Evolutionary conservation across 2,329 filamentous ascomycete species (phyloP), one percentile per base, ranked within the genome.

Genomic region (Fusarium pininemorale): DNA sequence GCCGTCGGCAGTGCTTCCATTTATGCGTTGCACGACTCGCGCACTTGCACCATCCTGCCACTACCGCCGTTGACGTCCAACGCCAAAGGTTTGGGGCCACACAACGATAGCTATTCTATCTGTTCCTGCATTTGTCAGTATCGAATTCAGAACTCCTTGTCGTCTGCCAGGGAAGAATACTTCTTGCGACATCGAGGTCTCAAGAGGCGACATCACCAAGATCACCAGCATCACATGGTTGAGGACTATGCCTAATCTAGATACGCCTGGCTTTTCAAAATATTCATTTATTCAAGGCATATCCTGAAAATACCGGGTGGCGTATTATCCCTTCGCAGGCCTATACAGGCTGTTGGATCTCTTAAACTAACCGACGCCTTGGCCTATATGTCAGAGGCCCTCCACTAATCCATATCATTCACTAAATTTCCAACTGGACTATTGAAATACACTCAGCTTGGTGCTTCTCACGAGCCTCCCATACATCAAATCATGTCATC

Each of bases 1-100:
- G 45, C 65, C 55, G 65, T 60, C 47, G 66, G 51, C 53, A 58
- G 53, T 56, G 42, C 42, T 67, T 62, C 58, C 61, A 55, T 61
- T 70, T 41, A 63, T 59, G 66, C 41, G 57, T 53, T 56, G 56
- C 58, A 75, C 65, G 69, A 75, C 65, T 75, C 72, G 62, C 59
- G 69, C 44, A 53, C 63, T 68, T 61, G 51, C 61, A 70, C 66
- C 58, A 61, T 62, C 45, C 26, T 62, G 53, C 60, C 58, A 58
- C 60, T 41, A 56, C 63, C 47, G 39, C 65, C 57, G 47, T 60
- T 56, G 69, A 66, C 38, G 20, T 54, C 50, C 66, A 53, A 45
- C 51, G 54, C 50, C 63, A 63, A 62, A 61, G 41, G 44, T 42
- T 72, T 57, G 48, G 59, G 48, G 60, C 56, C 50, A 59, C 63